Conservation (phyloP, 139 green algal genomes). For the Astrephomene gubernaculifera region DNA sequence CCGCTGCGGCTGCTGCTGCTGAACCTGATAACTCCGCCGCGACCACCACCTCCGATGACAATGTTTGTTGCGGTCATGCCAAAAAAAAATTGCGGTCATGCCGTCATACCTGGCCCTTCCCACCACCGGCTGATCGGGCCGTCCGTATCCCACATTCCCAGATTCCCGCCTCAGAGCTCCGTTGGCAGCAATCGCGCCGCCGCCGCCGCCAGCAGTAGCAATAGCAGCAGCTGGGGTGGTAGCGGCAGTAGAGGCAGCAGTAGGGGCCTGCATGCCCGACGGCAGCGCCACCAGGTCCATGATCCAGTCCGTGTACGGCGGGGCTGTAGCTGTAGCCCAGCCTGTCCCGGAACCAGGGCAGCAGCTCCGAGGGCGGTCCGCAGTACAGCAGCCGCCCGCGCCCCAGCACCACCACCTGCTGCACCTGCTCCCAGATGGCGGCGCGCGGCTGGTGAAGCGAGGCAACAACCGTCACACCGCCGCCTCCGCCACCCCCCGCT, state of each 20-base stretch:
- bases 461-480: slow-evolving; percentile 54
- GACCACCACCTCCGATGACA: too few species aligned
- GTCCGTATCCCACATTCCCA: too few species aligned
- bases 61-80: too few species aligned
- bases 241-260: neutral
- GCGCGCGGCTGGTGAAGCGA: slow-evolving; percentile 72
- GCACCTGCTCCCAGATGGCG: slow-evolving; percentile 64
- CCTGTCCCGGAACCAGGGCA: slow-evolving; percentile 56
- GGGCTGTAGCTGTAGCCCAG: slow-evolving; percentile 56
- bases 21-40: too few species aligned
- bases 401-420: slow-evolving; percentile 30
- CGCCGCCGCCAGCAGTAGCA: too few species aligned
- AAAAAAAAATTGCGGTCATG: too few species aligned
- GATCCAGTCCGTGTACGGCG: slow-evolving; percentile 58
- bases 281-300: slow-evolving; percentile 64
- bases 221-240: too few species aligned
- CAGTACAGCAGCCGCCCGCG: slow-evolving; percentile 57
- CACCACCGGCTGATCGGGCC: too few species aligned
- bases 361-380: slow-evolving; percentile 39
- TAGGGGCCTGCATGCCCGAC: too few species aligned
- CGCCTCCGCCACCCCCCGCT: neutral
- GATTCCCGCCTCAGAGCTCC: neutral
- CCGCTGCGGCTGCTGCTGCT: neutral
- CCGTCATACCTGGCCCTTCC: too few species aligned
- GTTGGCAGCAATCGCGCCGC: neutral